Conservation (phyloP, 495 filamentous ascomycete genomes). For the Neurospora sp. region DNA sequence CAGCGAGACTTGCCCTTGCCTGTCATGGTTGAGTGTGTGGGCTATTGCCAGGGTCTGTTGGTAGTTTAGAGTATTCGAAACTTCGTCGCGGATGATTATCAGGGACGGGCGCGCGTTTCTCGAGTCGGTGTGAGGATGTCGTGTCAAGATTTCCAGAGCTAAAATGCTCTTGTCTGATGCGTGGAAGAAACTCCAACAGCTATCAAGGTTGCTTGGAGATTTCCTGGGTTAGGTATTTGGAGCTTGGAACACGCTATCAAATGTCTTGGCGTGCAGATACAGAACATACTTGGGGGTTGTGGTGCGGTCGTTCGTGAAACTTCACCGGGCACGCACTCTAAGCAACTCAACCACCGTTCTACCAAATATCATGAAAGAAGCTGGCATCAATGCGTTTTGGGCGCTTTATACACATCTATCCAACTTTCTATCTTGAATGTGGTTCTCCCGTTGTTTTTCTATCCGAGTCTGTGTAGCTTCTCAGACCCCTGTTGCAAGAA, state of each 20-base stretch:
- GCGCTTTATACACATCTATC: not conserved
- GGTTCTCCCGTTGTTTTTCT: not conserved
- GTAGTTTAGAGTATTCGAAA: not conserved
- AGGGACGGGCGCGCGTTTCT: not conserved
- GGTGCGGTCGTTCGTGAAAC: not conserved
- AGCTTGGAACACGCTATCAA: not conserved
- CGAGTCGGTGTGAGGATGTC: not conserved
- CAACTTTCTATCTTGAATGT: not conserved
- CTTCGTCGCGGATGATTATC: not conserved
- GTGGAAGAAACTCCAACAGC: not conserved
- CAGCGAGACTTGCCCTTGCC: slow-evolving; percentile 67
- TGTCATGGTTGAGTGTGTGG: slow-evolving; percentile 40
- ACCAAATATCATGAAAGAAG: not conserved
- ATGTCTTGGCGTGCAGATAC: not conserved
- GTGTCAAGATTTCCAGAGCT: not conserved
- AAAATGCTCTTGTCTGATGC: not conserved
- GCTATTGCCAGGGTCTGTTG: not conserved
- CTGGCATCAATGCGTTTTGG: not conserved
- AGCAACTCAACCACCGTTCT: not conserved
- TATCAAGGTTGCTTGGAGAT: slow-evolving; percentile 13
- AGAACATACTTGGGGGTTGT: not conserved
- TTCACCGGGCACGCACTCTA: not conserved
- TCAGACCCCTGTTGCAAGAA: not conserved
- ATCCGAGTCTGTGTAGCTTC: not conserved
- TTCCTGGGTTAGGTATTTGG: slow-evolving; percentile 4